Evolutionary conservation across 495 filamentous ascomycete genomes (phyloP).

Genomic region (Penicillium manginii): DNA sequence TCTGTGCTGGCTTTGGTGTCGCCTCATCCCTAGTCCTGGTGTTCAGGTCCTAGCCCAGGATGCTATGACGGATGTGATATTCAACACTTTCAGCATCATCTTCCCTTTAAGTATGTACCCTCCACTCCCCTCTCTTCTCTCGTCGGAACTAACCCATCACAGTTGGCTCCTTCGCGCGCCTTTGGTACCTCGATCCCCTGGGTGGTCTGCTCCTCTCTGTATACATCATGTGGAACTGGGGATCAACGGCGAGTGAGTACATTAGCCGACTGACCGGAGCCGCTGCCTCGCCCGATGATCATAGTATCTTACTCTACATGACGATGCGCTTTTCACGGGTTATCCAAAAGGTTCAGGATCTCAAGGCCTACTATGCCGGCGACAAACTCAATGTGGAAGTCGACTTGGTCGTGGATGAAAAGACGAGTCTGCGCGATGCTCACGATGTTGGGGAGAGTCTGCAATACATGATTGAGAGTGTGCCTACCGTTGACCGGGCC

Average conservation of each 20-base stretch:
- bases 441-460: slow-evolving; percentile 89
- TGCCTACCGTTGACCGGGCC: slow-evolving; percentile 71
- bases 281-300: slow-evolving; percentile 76
- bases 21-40: slow-evolving; percentile 82
- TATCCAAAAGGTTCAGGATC: slow-evolving; percentile 83
- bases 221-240: slow-evolving; percentile 88
- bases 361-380: slow-evolving; percentile 87
- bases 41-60: slow-evolving; percentile 81
- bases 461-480: slow-evolving; percentile 88
- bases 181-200: slow-evolving; percentile 87
- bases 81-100: slow-evolving; percentile 89
- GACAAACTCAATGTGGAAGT: slow-evolving; percentile 89
- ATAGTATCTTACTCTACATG: slow-evolving; percentile 85
- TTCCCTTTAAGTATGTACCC: slow-evolving; percentile 36
- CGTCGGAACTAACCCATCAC: slow-evolving; percentile 5
- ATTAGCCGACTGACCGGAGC: slow-evolving; percentile 84
- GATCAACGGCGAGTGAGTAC: slow-evolving; percentile 71
- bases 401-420: slow-evolving; percentile 80
- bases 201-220: slow-evolving; percentile 81
- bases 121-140: not conserved
- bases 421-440: slow-evolving; percentile 76
- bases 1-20: slow-evolving; percentile 89
- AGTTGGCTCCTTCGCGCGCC: slow-evolving; percentile 74
- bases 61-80: slow-evolving; percentile 76
- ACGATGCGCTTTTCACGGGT: slow-evolving; percentile 93